Evolutionary conservation across 176 grass and related monocot genomes (phyloP).

Genomic region (Olyra latifolia): DNA sequence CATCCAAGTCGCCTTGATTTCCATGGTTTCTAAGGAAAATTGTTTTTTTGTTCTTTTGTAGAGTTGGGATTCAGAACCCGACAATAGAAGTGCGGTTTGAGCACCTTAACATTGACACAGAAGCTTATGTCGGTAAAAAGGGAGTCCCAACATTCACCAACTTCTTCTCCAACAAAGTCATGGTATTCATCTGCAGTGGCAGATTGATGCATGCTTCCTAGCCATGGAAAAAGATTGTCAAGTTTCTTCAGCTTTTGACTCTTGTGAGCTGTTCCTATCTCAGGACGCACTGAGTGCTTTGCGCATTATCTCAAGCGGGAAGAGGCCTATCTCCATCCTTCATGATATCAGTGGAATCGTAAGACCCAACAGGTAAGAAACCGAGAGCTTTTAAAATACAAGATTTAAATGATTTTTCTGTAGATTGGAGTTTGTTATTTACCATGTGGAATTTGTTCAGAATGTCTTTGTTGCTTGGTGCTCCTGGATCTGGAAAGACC

Average conservation of each 20-base stretch:
- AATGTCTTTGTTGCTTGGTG: conserved; percentile 85
- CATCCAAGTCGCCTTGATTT: no score
- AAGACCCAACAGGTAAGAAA: conserved; percentile 50
- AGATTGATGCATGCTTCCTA: not conserved
- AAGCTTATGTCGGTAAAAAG: conserved; percentile 75
- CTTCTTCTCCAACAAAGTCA: conserved; percentile 86
- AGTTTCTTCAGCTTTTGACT: not conserved
- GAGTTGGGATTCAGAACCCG: conserved; percentile 87
- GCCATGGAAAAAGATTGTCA: not conserved
- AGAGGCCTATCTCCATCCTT: conserved; percentile 51
- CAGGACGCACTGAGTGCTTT: conserved; percentile 37
- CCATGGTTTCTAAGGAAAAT: not conserved
- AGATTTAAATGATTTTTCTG: not conserved
- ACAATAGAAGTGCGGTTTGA: conserved; percentile 92
- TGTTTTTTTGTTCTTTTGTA: conserved; percentile 28
- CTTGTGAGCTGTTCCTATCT: not conserved
- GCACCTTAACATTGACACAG: conserved; percentile 69
- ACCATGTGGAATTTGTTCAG: conserved; percentile 33
- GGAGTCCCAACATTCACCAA: conserved; percentile 84
- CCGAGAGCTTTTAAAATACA: not conserved
- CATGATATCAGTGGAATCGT: conserved; percentile 65
- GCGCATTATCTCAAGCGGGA: conserved; percentile 53
- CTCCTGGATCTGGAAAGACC: conserved; percentile 89
- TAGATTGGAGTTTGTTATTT: not conserved
- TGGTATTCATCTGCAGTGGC: conserved; percentile 38